Base-by-base conservation (phyloP, 2,329 filamentous ascomycete species). In the Talaromyces sp. region DNA sequence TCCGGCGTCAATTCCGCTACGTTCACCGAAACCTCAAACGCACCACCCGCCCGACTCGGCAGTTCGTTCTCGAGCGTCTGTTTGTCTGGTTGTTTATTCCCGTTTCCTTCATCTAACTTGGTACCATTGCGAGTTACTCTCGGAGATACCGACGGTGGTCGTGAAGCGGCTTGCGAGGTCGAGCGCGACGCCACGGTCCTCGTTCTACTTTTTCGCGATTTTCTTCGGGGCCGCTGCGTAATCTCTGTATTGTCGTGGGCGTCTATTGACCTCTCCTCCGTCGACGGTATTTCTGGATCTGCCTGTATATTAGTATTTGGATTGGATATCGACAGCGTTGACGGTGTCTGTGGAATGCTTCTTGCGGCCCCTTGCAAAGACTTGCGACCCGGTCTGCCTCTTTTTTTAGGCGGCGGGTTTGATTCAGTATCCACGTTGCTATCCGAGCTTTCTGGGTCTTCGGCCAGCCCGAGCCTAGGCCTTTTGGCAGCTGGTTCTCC, bases 401-500 rank as follows among this genome's bases (percentile, higher is more conserved):
- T 51, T 43, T 58, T 62, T 59, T 35, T 67, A 8, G 11, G 48
- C n/a, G 33, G 48, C n/a, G 33, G 33, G 8, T 52, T 37, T 3
- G 19, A 22, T 39, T 52, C 33, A 22, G 33, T 61, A 33, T 21
- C 54, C 50, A 41, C 22, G 17, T 41, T 56, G 61, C 17, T 59
- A 35, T 50, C 39, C 0, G 33, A 37, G 22, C 50, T n/a, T 17
- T 56, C 48, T 25, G 19, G 55, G 15, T 60, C 63, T 5, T 55
- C 17, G 1, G 63, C 11, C 6, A 63, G 60, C 2, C 60, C 63
- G 8, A 73, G 63, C 13, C 72, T 68, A 4, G 63, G 69, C 13
- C 71, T 67, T 57, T 74, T 74, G 9, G 64, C 53, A 6, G 66
- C 62, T 41, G 67, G 66, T 25, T 67, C 62, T 15, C 62, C 60